Evolutionary conservation across 306 rosid genomes (phyloP).

Genomic region (Cicer judaicum): DNA sequence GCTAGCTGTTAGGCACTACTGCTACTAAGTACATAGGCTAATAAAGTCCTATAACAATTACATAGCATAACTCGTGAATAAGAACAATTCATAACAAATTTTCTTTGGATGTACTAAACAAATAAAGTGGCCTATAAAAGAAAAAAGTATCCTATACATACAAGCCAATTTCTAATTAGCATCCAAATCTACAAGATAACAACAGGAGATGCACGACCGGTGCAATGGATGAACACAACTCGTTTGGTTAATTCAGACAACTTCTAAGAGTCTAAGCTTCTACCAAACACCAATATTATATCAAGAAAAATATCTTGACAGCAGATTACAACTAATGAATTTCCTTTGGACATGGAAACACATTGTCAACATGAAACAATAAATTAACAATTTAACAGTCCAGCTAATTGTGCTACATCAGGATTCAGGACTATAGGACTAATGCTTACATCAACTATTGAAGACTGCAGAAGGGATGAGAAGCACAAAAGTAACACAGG

Average conservation of each 20-base stretch:
- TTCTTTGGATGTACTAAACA: too few species aligned
- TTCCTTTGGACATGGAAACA: neutral
- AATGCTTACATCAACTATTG: neutral
- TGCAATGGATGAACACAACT: neutral
- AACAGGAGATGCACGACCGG: neutral
- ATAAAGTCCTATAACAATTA: too few species aligned
- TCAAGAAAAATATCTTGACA: neutral
- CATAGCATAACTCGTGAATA: neutral
- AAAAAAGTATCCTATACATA: too few species aligned
- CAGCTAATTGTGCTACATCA: neutral
- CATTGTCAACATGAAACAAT: neutral
- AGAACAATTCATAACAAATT: neutral
- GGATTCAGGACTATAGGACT: neutral
- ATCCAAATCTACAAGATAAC: neutral
- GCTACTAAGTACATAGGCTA: neutral
- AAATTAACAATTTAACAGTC: neutral
- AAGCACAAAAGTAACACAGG: conserved; percentile 7
- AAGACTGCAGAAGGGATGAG: neutral
- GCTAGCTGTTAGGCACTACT: neutral
- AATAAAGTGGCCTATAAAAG: too few species aligned
- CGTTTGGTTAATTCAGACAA: neutral
- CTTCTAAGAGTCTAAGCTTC: neutral
- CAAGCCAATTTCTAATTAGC: too few species aligned
- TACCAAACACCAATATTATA: neutral
- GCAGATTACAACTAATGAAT: neutral